These are phyloP conservation scores for Pachysandra terminalis DNA, from an alignment of 164 flowering plant species.

Conservation along the genomic window DNA sequence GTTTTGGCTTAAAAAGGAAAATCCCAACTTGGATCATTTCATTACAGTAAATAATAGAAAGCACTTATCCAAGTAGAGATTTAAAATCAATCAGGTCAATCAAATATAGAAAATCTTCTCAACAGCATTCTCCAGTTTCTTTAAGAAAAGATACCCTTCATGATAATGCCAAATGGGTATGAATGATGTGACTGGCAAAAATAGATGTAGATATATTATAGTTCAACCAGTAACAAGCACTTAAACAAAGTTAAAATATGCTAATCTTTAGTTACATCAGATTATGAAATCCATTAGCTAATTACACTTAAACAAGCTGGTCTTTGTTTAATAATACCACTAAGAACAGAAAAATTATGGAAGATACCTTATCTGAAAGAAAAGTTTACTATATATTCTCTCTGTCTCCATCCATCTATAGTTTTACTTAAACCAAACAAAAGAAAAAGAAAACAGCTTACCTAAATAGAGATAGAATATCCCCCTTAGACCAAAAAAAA, in stretches of 20 bases:
- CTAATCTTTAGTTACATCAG: background rate
- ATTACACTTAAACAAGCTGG: background rate
- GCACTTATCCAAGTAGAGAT: too few species aligned
- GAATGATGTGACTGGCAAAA: background rate
- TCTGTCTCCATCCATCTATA: too few species aligned
- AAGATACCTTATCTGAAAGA: slow-evolving; percentile 6
- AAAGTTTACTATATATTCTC: slow-evolving; percentile 2
- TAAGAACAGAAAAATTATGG: background rate
- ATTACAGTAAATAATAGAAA: too few species aligned
- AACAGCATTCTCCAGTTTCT: too few species aligned
- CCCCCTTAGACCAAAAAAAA: too few species aligned
- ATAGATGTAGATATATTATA: too few species aligned
- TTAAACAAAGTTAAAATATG: background rate
- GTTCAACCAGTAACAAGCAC: background rate
- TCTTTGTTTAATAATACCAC: background rate
- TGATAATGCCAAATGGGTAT: slow-evolving; percentile 17
- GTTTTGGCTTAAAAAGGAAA: too few species aligned
- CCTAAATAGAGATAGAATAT: too few species aligned
- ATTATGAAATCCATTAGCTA: background rate
- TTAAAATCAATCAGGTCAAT: too few species aligned
- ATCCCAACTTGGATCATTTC: too few species aligned
- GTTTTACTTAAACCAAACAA: background rate
- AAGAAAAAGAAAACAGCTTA: background rate
- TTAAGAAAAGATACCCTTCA: background rate
- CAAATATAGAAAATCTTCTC: too few species aligned